Evolutionary conservation across 78 protist genomes (phyloP).

Genomic region (Tieghemostelium lacteum): DNA sequence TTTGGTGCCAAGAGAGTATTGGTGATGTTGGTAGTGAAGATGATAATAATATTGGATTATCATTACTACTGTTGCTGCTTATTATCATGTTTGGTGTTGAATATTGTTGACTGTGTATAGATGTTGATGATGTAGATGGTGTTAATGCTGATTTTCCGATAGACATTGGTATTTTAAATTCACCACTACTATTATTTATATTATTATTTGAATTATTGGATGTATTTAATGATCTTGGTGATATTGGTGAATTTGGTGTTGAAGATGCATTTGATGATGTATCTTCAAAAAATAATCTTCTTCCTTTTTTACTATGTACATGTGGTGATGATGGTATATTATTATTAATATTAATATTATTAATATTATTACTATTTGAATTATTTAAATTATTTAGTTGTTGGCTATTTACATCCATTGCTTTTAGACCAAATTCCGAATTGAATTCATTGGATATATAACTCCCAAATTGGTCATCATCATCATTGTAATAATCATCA

Average conservation of each 20-base stretch:
- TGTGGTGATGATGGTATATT: conserved; percentile 1
- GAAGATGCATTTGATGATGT: neutral
- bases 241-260: conserved; percentile 9
- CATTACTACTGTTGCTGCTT: neutral
- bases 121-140: neutral
- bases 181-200: neutral
- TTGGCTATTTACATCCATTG: too few relatives aligned
- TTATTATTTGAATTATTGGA: neutral
- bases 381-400: too few relatives aligned
- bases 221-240: neutral
- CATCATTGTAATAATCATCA: conserved; percentile 3
- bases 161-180: neutral
- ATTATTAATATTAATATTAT: neutral
- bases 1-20: conserved; percentile 17
- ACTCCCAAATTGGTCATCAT: neutral
- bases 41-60: conserved; percentile 14
- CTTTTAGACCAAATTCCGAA: neutral
- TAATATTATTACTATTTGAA: neutral
- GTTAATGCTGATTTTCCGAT: neutral
- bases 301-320: conserved; percentile 46
- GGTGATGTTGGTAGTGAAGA: conserved; percentile 73
- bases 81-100: conserved; percentile 21
- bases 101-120: neutral
- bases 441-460: neutral
- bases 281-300: conserved; percentile 39